These are phyloP conservation scores for Phaffia tasmanica DNA, from an alignment of 768 basidiomycete genomes.

Conservation along the genomic window DNA sequence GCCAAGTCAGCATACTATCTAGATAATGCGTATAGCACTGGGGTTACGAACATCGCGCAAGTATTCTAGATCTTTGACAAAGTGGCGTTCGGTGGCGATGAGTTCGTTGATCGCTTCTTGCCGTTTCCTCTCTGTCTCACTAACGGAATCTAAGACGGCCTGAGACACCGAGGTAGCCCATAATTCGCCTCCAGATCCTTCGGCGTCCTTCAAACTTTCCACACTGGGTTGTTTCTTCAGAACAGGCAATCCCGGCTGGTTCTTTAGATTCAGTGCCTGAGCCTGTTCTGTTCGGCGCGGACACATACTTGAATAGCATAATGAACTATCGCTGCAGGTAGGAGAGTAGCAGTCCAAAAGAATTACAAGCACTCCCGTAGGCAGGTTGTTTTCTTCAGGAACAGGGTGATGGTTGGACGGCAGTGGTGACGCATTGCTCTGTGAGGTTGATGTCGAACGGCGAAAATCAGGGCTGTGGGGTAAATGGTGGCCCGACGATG, in stretches of 20 bases:
- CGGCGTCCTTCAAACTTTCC: conserved; percentile 61
- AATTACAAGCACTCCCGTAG: conserved; percentile 89
- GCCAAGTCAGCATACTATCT: neutral
- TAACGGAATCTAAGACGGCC: conserved; percentile 84
- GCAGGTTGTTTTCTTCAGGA: conserved; percentile 42
- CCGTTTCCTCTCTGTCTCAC: conserved; percentile 83
- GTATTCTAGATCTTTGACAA: conserved; percentile 96
- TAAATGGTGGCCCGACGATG: conserved; percentile 1
- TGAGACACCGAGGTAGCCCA: conserved; percentile 96
- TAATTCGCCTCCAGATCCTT: conserved; percentile 36
- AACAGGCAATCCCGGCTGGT: conserved; percentile 58
- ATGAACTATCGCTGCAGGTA: conserved; percentile 79
- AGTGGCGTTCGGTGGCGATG: conserved; percentile 85
- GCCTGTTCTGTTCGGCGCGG: conserved; percentile 84
- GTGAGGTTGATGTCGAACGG: neutral
- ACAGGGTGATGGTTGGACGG: neutral
- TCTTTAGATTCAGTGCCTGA: conserved; percentile 84
- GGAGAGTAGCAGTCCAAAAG: conserved; percentile 97
- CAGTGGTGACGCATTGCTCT: neutral
- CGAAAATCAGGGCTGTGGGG: neutral
- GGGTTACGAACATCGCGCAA: conserved; percentile 45
- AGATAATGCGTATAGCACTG: neutral
- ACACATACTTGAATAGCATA: conserved; percentile 98
- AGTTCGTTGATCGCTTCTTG: conserved; percentile 99
- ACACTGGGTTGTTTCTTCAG: conserved; percentile 62